Conservation (phyloP, 768 basidiomycete species). For the Lentinus brumalis region DNA sequence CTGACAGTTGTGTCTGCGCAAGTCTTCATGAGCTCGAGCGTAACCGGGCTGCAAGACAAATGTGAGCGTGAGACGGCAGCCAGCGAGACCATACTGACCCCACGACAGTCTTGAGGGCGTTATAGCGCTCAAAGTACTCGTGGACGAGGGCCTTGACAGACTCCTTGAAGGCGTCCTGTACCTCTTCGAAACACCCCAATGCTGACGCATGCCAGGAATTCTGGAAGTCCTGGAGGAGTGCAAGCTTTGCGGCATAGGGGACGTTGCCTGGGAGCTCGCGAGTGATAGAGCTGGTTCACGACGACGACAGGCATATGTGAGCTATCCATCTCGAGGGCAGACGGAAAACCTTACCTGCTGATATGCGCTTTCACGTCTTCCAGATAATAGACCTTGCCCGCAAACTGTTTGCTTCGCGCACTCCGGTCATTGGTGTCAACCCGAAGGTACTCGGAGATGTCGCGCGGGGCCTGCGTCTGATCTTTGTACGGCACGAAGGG, state of each 20-base stretch:
- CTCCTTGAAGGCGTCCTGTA: conserved; percentile 14
- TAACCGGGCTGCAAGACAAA: conserved; percentile 10
- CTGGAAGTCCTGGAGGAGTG: conserved; percentile 23
- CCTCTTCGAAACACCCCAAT: conserved; percentile 20
- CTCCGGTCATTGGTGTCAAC: not conserved
- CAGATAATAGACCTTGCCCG: conserved; percentile 31
- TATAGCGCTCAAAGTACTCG: conserved; percentile 24
- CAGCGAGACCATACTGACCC: conserved; percentile 9
- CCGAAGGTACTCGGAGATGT: not conserved
- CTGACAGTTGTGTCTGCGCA: conserved; percentile 3
- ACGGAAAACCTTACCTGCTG: not conserved
- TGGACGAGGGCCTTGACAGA: conserved; percentile 20
- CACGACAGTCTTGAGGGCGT: conserved; percentile 20
- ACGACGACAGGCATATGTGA: conserved; percentile 12
- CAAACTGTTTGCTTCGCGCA: conserved; percentile 1
- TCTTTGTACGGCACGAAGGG: conserved; percentile 40
- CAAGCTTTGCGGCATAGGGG: conserved; percentile 44
- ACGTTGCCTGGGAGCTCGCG: conserved; percentile 68
- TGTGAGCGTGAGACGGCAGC: not conserved
- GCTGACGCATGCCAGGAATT: conserved; percentile 22
- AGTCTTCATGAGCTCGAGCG: conserved; percentile 17
- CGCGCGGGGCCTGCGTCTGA: conserved; percentile 15
- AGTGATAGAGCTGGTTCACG: conserved; percentile 39
- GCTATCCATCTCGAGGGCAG: not conserved
- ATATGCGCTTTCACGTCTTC: conserved; percentile 5